A percentile compares a stretch with the other conserved stretches of the same genome.
Conservation (phyloP, 23 red algal genomes). For the Pyropia haitanensis region DNA sequence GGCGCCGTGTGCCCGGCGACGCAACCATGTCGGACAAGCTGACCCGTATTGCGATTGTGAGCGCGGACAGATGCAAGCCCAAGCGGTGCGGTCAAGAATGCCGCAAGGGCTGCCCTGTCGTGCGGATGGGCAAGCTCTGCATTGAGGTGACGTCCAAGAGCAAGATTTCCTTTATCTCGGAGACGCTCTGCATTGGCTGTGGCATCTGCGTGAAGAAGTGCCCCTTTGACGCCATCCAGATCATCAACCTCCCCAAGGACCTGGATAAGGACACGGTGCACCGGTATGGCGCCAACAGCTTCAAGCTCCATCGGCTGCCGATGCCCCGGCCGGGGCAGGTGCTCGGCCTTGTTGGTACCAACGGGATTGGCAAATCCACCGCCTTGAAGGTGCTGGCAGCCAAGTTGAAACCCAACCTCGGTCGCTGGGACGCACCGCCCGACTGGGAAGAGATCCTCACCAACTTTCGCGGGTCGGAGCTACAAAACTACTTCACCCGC, state of each 20-base stretch:
- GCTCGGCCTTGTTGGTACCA: constrained; percentile 92
- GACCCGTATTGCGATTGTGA: constrained; percentile 93
- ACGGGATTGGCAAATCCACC: constrained; percentile 94
- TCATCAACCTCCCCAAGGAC: constrained; percentile 97
- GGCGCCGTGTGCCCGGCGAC: too few species aligned
- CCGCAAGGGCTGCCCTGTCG: constrained; percentile 87
- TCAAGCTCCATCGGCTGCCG: constrained; percentile 96
- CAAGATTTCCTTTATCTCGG: constrained; percentile 82
- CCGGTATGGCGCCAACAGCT: constrained; percentile 88
- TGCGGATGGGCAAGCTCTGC: constrained; percentile 97
- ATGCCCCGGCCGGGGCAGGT: constrained; percentile 87
- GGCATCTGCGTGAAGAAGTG: constrained; percentile 99
- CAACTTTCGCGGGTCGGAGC: constrained; percentile 90
- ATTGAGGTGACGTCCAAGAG: constrained; percentile 92
- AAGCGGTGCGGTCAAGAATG: constrained; percentile 87
- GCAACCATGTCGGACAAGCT: constrained; percentile 74
- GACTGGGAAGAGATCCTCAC: constrained; percentile 98
- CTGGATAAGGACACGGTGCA: constrained; percentile 95
- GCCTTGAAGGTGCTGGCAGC: constrained; percentile 84
- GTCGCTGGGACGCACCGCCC: constrained; percentile 68
- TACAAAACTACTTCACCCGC: constrained; percentile 95
- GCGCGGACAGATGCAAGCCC: constrained; percentile 84
- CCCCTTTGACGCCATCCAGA: constrained; percentile 97
- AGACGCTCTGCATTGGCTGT: constrained; percentile 92
- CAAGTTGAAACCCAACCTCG: constrained; percentile 94